These are phyloP conservation scores for Spathaspora boniae DNA, from an alignment of 805 yeast genomes.

Conservation along the genomic window DNA sequence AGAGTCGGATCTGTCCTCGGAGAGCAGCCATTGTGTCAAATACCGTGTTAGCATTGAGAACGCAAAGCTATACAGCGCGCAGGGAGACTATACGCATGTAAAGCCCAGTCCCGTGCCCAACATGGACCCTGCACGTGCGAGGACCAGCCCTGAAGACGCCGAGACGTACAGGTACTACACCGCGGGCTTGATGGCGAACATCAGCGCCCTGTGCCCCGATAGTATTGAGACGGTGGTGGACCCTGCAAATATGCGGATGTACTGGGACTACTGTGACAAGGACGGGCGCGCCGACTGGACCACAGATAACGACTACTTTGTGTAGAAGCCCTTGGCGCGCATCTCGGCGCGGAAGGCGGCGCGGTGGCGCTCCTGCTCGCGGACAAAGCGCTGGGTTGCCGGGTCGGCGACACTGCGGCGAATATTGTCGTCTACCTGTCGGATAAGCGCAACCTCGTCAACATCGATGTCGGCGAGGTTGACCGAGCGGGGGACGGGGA, in stretches of 20 bases:
- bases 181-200: slow-evolving; percentile 3
- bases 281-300: slow-evolving; percentile 21
- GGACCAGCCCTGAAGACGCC: slow-evolving; percentile 10
- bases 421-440: too few relatives aligned
- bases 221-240: slow-evolving; percentile 8
- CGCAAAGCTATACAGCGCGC: slow-evolving; percentile 12
- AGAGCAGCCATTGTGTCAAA: background rate
- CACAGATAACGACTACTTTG: slow-evolving; percentile 29
- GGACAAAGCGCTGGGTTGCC: too few relatives aligned
- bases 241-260: slow-evolving; percentile 17
- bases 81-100: slow-evolving; percentile 7
- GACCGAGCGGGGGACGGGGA: too few relatives aligned
- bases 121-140: background rate
- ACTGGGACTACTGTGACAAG: slow-evolving; percentile 22
- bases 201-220: slow-evolving; percentile 4
- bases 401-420: too few relatives aligned
- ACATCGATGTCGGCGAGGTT: too few relatives aligned
- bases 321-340: too few relatives aligned
- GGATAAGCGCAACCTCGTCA: too few relatives aligned
- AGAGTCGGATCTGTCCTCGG: background rate
- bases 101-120: background rate
- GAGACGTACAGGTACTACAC: slow-evolving; percentile 15
- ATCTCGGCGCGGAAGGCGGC: too few relatives aligned
- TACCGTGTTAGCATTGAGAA: slow-evolving; percentile 7
- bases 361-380: too few relatives aligned